phyloP scores from a whole-genome alignment of 306 rosid genomes.

The Erythrophleum fordii region DNA sequence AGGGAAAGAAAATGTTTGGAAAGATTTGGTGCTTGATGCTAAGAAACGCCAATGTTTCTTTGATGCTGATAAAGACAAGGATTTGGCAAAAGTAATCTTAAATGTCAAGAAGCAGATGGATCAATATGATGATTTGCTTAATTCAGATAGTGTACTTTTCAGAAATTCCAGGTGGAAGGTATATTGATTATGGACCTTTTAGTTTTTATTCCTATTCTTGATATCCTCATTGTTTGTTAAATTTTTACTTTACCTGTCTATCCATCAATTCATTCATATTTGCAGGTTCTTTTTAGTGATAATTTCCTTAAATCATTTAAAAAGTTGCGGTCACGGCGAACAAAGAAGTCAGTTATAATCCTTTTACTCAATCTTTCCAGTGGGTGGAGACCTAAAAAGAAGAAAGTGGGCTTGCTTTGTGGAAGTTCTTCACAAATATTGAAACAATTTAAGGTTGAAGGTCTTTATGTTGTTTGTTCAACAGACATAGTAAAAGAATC shows the following conservation, averaged over 20 bases:
- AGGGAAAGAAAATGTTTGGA: conserved; percentile 55
- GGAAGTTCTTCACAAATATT: conserved; percentile 47
- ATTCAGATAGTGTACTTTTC: conserved; percentile 56
- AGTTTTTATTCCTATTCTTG: background rate
- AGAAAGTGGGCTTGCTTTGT: conserved; percentile 25
- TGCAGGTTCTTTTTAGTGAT: conserved; percentile 59
- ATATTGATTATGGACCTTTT: background rate
- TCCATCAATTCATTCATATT: background rate
- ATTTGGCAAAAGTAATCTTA: conserved; percentile 56
- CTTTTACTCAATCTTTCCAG: conserved; percentile 54
- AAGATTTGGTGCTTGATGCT: conserved; percentile 53
- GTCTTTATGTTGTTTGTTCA: too few relatives aligned
- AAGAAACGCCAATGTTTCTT: conserved; percentile 61
- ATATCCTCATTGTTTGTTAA: background rate
- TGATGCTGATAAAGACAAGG: conserved; percentile 52
- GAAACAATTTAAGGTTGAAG: too few relatives aligned
- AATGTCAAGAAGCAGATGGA: conserved; percentile 54
- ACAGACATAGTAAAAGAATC: too few relatives aligned
- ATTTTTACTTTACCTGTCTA: background rate
- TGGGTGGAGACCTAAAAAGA: conserved; percentile 68
- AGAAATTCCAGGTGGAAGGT: too few relatives aligned
- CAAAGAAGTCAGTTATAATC: conserved; percentile 45
- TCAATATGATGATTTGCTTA: conserved; percentile 64
- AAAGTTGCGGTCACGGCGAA: conserved; percentile 18
- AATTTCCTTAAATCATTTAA: conserved; percentile 63